These are phyloP conservation scores for Plenodomus biglobosus DNA, from an alignment of 2,329 filamentous ascomycete genomes.

Conservation along the genomic window DNA sequence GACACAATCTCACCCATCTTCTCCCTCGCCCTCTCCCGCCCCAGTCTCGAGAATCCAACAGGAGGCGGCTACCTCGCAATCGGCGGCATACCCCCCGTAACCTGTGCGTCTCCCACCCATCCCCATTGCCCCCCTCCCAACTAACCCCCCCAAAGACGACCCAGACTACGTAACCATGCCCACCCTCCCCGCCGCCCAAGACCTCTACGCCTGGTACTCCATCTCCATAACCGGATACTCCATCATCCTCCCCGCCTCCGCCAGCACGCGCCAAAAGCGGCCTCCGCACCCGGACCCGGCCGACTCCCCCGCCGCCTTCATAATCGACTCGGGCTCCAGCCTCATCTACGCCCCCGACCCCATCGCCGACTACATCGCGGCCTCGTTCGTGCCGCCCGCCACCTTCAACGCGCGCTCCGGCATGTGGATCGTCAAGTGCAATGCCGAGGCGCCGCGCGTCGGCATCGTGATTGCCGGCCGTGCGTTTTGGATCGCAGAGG, in stretches of 20 bases:
- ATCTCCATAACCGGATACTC: constrained; percentile 28
- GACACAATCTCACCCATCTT: constrained; percentile 21
- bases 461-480: constrained; percentile 19
- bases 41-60: constrained; percentile 7
- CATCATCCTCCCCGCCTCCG: constrained; percentile 13
- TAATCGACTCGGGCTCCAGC: constrained; percentile 31
- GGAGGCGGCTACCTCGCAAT: constrained; percentile 35
- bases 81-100: constrained; percentile 29
- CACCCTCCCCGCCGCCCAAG: constrained; percentile 13
- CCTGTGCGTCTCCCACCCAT: constrained; percentile 4
- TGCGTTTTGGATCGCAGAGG: constrained; percentile 16
- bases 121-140: neutral
- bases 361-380: constrained; percentile 20
- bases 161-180: neutral
- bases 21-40: constrained; percentile 27
- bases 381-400: constrained; percentile 22
- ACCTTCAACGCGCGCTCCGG: constrained; percentile 6
- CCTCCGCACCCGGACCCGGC: neutral
- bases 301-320: constrained; percentile 1
- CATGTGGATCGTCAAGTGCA: constrained; percentile 19
- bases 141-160: neutral
- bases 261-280: neutral
- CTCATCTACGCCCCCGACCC: constrained; percentile 26
- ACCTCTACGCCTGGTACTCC: constrained; percentile 30
- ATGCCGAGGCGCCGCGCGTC: constrained; percentile 18